Conservation (phyloP, 345 rosid genomes). For the Brassica napus region DNA sequence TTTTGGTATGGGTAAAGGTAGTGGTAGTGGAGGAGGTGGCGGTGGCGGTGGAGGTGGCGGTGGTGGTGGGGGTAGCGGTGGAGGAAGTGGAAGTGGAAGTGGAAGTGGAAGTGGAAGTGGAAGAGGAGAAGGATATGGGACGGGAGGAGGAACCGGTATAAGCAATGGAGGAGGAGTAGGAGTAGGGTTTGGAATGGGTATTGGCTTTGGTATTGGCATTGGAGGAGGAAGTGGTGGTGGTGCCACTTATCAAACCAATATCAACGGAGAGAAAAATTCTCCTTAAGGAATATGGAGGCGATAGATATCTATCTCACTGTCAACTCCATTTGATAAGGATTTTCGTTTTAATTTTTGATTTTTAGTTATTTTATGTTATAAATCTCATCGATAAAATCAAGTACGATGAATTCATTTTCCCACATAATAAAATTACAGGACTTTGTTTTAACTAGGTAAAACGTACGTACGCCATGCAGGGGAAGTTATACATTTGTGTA, state of each 20-base stretch:
- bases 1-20: conserved; percentile 20
- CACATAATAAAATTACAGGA: neutral
- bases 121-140: conserved; percentile 39
- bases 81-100: conserved; percentile 20
- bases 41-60: neutral
- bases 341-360: conserved; percentile 14
- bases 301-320: conserved; percentile 6
- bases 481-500: too few species aligned
- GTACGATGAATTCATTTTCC: conserved; percentile 29
- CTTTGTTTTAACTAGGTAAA: neutral
- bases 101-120: conserved; percentile 30
- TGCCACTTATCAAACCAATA: conserved; percentile 28
- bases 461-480: neutral
- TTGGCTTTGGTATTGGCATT: conserved; percentile 34
- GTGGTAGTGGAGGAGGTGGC: conserved; percentile 34
- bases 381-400: conserved; percentile 10
- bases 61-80: neutral
- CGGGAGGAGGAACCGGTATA: conserved; percentile 38
- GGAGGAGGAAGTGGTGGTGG: conserved; percentile 44
- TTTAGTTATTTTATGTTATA: conserved; percentile 1
- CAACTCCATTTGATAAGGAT: conserved; percentile 4
- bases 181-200: conserved; percentile 40
- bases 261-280: conserved; percentile 20
- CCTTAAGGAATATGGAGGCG: conserved; percentile 10
- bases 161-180: conserved; percentile 39